Evolutionary conservation across 1,284 basidiomycete species (phyloP).

Genomic region (Ganoderma sp.): DNA sequence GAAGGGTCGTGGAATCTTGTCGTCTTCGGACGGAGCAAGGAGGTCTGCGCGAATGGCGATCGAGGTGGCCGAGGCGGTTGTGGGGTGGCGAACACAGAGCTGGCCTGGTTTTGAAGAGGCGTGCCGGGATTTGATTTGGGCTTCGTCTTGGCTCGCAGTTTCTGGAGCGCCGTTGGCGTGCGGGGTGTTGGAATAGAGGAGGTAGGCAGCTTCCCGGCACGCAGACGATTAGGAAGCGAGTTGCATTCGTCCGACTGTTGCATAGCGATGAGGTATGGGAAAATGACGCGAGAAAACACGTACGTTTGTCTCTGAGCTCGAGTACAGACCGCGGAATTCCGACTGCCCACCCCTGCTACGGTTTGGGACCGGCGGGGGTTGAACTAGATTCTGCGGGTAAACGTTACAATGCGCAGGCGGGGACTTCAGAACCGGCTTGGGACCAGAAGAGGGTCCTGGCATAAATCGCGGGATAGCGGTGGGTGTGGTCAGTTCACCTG

Average conservation of each 20-base stretch:
- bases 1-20: slow-evolving; percentile 1
- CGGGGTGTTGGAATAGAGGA: not conserved
- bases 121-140: slow-evolving; percentile 31
- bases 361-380: not conserved
- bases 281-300: not conserved
- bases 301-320: slow-evolving; percentile 18
- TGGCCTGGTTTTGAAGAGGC: slow-evolving; percentile 17
- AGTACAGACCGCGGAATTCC: slow-evolving; percentile 19
- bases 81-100: slow-evolving; percentile 16
- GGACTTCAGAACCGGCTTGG: slow-evolving; percentile 24
- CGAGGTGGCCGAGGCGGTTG: slow-evolving; percentile 12
- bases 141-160: slow-evolving; percentile 10
- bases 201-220: not conserved
- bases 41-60: slow-evolving; percentile 21
- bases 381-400: not conserved
- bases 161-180: slow-evolving; percentile 14
- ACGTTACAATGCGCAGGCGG: slow-evolving; percentile 16
- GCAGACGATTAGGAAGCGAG: slow-evolving; percentile 1
- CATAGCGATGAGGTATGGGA: not conserved
- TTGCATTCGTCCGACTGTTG: not conserved
- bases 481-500: slow-evolving; percentile 9
- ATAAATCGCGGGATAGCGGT: slow-evolving; percentile 20
- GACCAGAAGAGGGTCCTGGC: slow-evolving; percentile 9
- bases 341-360: not conserved
- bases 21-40: slow-evolving; percentile 26